These are phyloP conservation scores for Auricularia auricula-judae DNA, from an alignment of 768 basidiomycete species.

Conservation along the genomic window DNA sequence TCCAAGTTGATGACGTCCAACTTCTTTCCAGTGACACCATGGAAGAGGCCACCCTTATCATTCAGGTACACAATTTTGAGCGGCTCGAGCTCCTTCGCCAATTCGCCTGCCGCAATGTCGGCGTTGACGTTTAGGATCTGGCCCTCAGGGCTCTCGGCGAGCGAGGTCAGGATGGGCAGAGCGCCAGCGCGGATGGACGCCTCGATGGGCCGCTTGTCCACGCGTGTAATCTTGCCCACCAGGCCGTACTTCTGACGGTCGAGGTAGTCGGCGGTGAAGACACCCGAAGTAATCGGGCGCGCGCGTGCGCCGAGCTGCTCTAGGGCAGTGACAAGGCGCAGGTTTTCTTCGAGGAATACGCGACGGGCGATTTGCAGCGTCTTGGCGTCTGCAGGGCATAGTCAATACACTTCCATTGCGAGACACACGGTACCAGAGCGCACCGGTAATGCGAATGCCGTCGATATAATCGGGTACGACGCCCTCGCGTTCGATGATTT, in stretches of 20 bases:
- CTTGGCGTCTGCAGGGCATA: slow-evolving; percentile 58
- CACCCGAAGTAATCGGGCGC: slow-evolving; percentile 93
- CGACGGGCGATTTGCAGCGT: slow-evolving; percentile 90
- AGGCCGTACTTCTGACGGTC: slow-evolving; percentile 91
- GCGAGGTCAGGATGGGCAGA: slow-evolving; percentile 86
- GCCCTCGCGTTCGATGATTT: slow-evolving; percentile 85
- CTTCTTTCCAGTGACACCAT: slow-evolving; percentile 95
- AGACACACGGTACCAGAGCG: slow-evolving; percentile 13
- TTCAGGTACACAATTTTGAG: slow-evolving; percentile 98
- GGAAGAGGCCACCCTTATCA: slow-evolving; percentile 96
- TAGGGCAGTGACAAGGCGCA: slow-evolving; percentile 85
- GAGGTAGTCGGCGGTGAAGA: slow-evolving; percentile 95
- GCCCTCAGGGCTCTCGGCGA: slow-evolving; percentile 92
- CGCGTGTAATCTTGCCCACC: slow-evolving; percentile 88
- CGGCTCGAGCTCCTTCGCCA: slow-evolving; percentile 95
- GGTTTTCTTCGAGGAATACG: slow-evolving; percentile 95
- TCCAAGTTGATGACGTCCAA: slow-evolving; percentile 94
- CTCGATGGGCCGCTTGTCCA: slow-evolving; percentile 95
- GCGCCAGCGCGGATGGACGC: slow-evolving; percentile 94
- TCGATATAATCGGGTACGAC: slow-evolving; percentile 95
- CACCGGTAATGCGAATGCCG: slow-evolving; percentile 93
- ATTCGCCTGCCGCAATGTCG: slow-evolving; percentile 94
- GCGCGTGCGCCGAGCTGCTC: slow-evolving; percentile 94
- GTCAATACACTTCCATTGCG: neutral
- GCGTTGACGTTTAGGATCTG: slow-evolving; percentile 99